Base-by-base conservation (phyloP, 495 filamentous ascomycete species). In the Talaromyces adpressus region DNA sequence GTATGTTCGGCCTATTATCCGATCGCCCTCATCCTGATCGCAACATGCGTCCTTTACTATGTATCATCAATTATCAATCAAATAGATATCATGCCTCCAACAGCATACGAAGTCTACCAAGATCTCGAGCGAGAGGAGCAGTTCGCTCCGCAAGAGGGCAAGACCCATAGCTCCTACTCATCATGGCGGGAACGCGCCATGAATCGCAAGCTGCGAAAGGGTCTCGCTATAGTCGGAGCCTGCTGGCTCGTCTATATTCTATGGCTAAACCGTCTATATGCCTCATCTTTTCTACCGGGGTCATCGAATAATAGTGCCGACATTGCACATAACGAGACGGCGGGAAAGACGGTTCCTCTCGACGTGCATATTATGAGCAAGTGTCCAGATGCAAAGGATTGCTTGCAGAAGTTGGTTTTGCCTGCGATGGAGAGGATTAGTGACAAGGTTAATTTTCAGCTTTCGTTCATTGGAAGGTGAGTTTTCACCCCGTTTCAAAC, bases 311-410 rank as follows among this genome's bases (percentile, higher is more conserved):
- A 52, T 16, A n/a, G 16, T 25, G 29, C 34, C 32, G 27, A 16
- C 16, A n/a, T 20, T 14, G 63, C 41, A 34, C 45, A 36, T 6
- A 11, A 60, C 20, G 20, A 30, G 14, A 45, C 20, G 2, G 34
- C n/a, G 11, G 63, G 62, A 32, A 70, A 66, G 9, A 83, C 79
- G 58, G 87, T 97, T 11, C 87, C 92, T 3, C 78, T 98, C 8
- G 94, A 98, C 70, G 89, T 90, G 62, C 91, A 95, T 70, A 89
- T 96, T 64, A 97, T 96, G 89, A 90, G 88, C 74, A 97, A 98
- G 78, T 98, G 94, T 68, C 94, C 94, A 1, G 91, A 95, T 72
- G 89, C 91, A 2, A 82, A 76, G 72, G 87, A 88, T 70, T 97
- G 94, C 70, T 80, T 98, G 6, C 84, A 85, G 56, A 79, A 93